Base-by-base conservation (phyloP, 208 protist genomes). In the Angomonas deanei region DNA sequence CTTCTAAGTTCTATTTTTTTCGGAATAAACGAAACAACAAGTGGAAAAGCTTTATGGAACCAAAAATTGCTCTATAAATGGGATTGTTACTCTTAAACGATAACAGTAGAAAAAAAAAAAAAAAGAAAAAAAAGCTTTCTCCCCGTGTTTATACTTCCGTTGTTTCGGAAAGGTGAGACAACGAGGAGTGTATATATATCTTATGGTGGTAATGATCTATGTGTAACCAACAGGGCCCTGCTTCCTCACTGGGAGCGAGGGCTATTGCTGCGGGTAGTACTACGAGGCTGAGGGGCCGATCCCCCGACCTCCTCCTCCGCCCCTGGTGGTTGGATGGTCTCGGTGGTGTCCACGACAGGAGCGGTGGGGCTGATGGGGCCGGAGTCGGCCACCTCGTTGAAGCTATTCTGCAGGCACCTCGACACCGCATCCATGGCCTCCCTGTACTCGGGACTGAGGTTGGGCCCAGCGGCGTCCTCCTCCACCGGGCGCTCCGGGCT, bases 381-480 rank as follows among this genome's bases (percentile, higher is more conserved):
- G 42, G 33, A 27, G 19, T 61, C 58, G 13, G 57, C 71, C 1
- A 68, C 76, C 17, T 38, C 65, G n/a, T 61, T 64, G 68, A 82
- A 82, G 56, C 64, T 74, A 21, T 69, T 62, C 39, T 68, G 67
- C 30, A 82, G 56, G 32, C 70, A 77, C 27, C 76, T 70, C 3
- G 54, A 63, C 19, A 74, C 64, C 3, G 52, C 52, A 28, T 33
- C 28, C 36, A 49, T 47, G 38, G 57, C 57, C 23, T 61, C 32
- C 33, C 21, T 47, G 57, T 15, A 30, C 23, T 61, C 57, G n/a
- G 34, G 26, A 24, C 57, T 21, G 24, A 28, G 52, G 24, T 52
- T 11, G 58, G 17, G 23, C 38, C 13, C 39, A 3, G 39, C 57
- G 2, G 36, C 57, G 38, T 8, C 17, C 39, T 28, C n/a, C 33